Evolutionary conservation across 2,329 filamentous ascomycete species (phyloP).

Genomic region (Sclerotinia glacialis): DNA sequence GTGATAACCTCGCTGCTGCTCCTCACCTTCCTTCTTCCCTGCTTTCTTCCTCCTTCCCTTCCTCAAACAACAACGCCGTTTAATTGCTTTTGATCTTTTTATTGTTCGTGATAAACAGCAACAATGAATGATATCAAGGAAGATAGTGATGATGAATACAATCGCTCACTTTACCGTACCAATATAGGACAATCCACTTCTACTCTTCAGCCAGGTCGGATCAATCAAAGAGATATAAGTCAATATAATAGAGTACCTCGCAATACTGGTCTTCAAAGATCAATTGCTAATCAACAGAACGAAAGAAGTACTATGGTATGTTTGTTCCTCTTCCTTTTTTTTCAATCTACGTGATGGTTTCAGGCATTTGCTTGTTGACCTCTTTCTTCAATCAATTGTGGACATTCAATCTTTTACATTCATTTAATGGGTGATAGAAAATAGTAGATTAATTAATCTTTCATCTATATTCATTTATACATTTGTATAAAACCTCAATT

Average conservation of each 20-base stretch:
- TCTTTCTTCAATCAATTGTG: background rate
- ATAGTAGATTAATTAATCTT: background rate
- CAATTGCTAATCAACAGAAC: background rate
- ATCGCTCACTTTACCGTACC: background rate
- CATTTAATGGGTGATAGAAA: background rate
- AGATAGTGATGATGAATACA: background rate
- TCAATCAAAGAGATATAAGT: background rate
- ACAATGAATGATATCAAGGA: background rate
- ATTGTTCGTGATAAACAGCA: background rate
- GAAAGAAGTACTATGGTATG: background rate
- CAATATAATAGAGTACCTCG: background rate
- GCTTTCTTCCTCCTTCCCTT: background rate
- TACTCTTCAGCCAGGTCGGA: background rate
- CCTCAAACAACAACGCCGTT: background rate
- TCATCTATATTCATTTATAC: background rate
- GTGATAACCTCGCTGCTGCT: background rate
- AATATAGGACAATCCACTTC: background rate
- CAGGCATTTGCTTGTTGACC: background rate
- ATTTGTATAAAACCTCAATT: background rate
- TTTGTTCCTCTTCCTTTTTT: background rate
- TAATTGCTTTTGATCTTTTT: background rate
- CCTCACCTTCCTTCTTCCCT: background rate
- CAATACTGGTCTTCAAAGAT: background rate
- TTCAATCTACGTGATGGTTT: background rate
- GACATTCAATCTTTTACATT: background rate